A percentile compares a stretch with the other conserved stretches of the same genome.
These are phyloP conservation scores for Puccinia hordei DNA, from an alignment of 1,284 basidiomycete species.

Conservation along the genomic window DNA sequence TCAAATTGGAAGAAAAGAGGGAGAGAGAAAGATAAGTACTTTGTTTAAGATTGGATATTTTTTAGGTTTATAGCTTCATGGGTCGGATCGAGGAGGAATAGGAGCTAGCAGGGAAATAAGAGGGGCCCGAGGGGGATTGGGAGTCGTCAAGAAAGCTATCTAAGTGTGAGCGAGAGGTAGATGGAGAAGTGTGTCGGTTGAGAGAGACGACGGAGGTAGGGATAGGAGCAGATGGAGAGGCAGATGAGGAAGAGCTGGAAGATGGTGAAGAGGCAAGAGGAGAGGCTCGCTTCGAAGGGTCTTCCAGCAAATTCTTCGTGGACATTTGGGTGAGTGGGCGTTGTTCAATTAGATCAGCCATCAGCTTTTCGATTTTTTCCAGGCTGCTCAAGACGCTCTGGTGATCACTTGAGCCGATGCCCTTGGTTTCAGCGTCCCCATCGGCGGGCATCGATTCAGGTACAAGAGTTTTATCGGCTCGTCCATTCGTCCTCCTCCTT, in stretches of 20 bases:
- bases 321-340: too few relatives aligned
- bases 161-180: neutral
- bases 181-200: neutral
- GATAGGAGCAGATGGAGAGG: neutral
- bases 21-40: neutral
- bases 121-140: neutral
- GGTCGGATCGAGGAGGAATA: constrained; percentile 11
- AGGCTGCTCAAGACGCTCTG: constrained; percentile 6
- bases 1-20: neutral
- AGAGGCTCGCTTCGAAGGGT: neutral
- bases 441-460: neutral
- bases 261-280: neutral
- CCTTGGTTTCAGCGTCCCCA: neutral
- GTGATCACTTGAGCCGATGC: neutral
- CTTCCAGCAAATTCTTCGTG: neutral
- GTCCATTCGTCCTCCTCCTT: neutral
- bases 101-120: constrained; percentile 1
- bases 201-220: neutral
- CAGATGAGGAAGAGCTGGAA: neutral
- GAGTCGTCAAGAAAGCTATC: neutral
- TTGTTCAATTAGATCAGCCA: neutral
- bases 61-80: constrained; percentile 3
- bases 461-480: neutral
- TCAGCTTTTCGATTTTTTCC: constrained; percentile 20
- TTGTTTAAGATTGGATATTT: neutral